phyloP scores from a whole-genome alignment of 441 rosid species.

The Gossypium aridum region DNA sequence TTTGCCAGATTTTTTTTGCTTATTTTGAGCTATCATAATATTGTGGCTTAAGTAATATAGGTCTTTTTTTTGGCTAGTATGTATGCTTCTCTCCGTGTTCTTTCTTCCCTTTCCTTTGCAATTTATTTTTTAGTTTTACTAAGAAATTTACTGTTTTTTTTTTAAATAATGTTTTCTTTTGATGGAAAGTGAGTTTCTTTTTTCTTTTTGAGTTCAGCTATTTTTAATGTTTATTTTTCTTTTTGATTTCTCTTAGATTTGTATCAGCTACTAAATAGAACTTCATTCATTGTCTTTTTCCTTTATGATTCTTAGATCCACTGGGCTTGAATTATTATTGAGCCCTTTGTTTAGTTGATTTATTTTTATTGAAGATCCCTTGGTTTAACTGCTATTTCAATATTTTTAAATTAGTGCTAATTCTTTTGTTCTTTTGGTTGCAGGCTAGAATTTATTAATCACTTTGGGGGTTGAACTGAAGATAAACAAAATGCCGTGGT shows the following conservation, averaged over 20 bases:
- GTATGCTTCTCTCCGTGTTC: neutral
- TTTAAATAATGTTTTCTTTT: neutral
- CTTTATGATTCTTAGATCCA: neutral
- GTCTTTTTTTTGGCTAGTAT: neutral
- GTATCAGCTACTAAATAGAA: neutral
- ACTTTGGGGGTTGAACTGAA: conserved; percentile 19
- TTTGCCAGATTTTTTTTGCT: neutral
- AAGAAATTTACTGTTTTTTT: neutral
- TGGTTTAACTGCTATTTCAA: neutral
- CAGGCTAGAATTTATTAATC: conserved; percentile 15
- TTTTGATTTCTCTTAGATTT: neutral
- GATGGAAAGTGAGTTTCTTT: neutral
- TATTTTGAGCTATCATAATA: neutral
- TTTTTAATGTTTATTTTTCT: neutral
- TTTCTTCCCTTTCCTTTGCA: neutral
- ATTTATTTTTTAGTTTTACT: neutral
- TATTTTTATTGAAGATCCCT: neutral
- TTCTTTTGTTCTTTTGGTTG: conserved; percentile 13
- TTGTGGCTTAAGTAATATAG: neutral
- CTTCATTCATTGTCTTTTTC: neutral
- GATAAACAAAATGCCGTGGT: conserved; percentile 70
- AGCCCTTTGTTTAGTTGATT: conserved; percentile 5
- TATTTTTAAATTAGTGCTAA: neutral
- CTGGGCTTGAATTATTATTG: neutral
- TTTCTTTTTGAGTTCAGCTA: neutral